phyloP scores from a whole-genome alignment of 139 green algal species.

The Zygnema cylindricum region DNA sequence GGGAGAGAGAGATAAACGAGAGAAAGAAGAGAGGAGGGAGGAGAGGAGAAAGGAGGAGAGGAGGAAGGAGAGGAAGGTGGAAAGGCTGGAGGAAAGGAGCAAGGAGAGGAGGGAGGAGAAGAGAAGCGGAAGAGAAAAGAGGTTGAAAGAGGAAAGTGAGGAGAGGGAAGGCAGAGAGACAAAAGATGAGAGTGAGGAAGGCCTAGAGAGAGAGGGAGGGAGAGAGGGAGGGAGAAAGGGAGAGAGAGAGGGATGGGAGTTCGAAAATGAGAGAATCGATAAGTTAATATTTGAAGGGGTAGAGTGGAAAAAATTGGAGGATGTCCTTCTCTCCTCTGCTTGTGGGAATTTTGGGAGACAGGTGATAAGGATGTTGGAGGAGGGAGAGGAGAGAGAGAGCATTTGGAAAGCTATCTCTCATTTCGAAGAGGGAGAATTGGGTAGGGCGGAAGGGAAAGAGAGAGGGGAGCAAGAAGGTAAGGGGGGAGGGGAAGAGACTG shows the following conservation, averaged over 20 bases:
- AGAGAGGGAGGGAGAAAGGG: not conserved
- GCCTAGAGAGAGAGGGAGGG: not conserved
- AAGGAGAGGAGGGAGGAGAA: not conserved
- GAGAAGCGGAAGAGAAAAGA: too few species aligned
- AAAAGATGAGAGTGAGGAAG: not conserved
- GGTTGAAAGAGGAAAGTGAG: not conserved
- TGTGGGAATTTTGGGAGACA: not conserved
- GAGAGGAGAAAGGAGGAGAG: not conserved
- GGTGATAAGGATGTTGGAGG: not conserved
- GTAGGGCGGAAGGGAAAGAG: not conserved
- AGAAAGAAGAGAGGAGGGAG: constrained; percentile 6
- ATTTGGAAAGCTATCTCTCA: not conserved
- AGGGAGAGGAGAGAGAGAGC: not conserved
- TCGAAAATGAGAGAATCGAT: not conserved
- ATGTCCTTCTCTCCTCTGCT: not conserved
- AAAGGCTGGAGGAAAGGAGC: not conserved
- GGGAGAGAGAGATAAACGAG: too few species aligned
- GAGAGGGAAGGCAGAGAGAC: not conserved
- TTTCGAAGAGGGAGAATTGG: not conserved
- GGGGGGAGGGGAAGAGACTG: not conserved
- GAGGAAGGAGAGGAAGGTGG: not conserved
- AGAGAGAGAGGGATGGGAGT: not conserved
- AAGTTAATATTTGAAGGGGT: not conserved
- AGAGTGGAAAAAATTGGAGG: constrained; percentile 1
- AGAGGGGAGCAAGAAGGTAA: not conserved